A percentile compares a stretch with the other conserved stretches of the same genome.
These are phyloP conservation scores for Coemansia sp. DNA, from an alignment of 192 early-diverging fungal species.

Conservation along the genomic window DNA sequence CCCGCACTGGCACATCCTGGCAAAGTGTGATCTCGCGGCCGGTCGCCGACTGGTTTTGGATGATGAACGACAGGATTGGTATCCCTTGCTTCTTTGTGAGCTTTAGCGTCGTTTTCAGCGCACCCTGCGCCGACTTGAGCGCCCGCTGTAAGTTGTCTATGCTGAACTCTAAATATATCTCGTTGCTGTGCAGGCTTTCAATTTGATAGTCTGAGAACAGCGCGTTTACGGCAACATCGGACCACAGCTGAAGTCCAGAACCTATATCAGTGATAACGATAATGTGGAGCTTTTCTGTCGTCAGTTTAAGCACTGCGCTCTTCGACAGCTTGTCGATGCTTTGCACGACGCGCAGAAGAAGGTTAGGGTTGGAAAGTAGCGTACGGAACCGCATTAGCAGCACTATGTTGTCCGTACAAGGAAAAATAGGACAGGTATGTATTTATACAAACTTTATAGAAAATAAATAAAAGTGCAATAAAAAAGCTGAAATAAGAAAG, in stretches of 20 bases:
- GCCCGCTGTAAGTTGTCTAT: conserved; percentile 68
- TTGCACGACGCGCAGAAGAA: conserved; percentile 48
- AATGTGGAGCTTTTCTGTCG: conserved; percentile 62
- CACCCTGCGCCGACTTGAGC: conserved; percentile 60
- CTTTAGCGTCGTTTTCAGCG: conserved; percentile 56
- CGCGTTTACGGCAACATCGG: conserved; percentile 53
- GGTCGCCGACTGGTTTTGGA: conserved; percentile 32
- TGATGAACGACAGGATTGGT: conserved; percentile 30
- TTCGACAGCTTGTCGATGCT: conserved; percentile 73
- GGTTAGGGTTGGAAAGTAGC: conserved; percentile 31
- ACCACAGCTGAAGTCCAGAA: conserved; percentile 73
- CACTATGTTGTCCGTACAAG: no score
- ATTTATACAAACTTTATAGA: background rate
- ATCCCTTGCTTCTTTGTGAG: conserved; percentile 63
- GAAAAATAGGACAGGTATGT: background rate
- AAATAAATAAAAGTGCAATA: background rate
- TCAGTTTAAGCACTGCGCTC: conserved; percentile 66
- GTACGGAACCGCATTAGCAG: conserved; percentile 35
- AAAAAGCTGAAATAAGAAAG: conserved; percentile 1
- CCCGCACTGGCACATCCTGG: conserved; percentile 65
- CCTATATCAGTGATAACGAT: conserved; percentile 62
- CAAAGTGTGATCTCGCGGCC: conserved; percentile 36
- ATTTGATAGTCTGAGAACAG: conserved; percentile 73
- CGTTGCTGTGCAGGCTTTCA: conserved; percentile 63
- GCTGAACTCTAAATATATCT: conserved; percentile 70